These are phyloP conservation scores for Ogataea dorogensis DNA, from an alignment of 805 yeast genomes.

Conservation along the genomic window DNA sequence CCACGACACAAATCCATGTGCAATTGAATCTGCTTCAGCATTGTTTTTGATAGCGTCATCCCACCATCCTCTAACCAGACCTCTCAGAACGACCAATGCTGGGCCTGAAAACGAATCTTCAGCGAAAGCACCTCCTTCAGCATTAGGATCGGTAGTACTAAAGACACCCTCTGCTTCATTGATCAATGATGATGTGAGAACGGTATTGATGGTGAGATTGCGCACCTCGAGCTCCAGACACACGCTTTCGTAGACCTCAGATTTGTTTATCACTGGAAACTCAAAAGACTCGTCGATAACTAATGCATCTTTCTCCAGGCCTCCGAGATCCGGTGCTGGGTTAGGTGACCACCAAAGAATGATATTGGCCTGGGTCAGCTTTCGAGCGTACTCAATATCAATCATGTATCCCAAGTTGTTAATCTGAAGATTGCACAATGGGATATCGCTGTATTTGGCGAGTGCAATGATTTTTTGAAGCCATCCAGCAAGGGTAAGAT, in stretches of 20 bases:
- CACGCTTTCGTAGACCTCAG: conserved; percentile 78
- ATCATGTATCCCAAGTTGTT: conserved; percentile 76
- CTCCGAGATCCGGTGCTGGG: conserved; percentile 83
- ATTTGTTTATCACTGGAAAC: conserved; percentile 69
- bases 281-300: conserved; percentile 53
- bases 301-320: conserved; percentile 60
- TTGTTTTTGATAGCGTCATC: conserved; percentile 74
- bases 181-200: conserved; percentile 77
- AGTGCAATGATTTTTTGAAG: conserved; percentile 60
- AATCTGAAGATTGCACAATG: conserved; percentile 79
- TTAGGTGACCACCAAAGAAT: conserved; percentile 93
- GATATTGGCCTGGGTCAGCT: conserved; percentile 58
- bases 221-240: conserved; percentile 74
- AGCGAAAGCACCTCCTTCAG: conserved; percentile 47
- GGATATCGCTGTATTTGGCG: conserved; percentile 74
- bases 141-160: conserved; percentile 34
- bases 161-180: conserved; percentile 89
- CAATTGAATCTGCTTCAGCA: conserved; percentile 75
- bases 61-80: conserved; percentile 89
- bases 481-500: conserved; percentile 73
- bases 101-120: conserved; percentile 81
- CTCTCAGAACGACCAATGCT: conserved; percentile 67
- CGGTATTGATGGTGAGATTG: conserved; percentile 81
- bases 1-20: conserved; percentile 83
- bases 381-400: conserved; percentile 84